phyloP scores from a whole-genome alignment of 352 stramenopile genomes.

The Phytophthora ohioensis region DNA sequence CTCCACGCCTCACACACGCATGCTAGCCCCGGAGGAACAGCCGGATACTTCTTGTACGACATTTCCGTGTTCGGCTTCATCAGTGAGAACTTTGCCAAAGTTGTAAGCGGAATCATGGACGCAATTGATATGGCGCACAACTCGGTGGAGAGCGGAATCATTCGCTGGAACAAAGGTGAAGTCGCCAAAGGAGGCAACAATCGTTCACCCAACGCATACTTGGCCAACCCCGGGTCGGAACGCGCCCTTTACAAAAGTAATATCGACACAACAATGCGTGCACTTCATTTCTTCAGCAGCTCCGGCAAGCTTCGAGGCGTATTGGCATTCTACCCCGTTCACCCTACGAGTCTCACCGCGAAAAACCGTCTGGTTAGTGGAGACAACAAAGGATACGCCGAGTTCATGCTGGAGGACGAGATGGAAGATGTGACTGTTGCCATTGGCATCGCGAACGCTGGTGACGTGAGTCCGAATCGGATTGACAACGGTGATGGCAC shows the following conservation, averaged over 20 bases:
- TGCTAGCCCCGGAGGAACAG: conserved; percentile 70
- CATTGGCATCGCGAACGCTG: conserved; percentile 59
- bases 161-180: conserved; percentile 50
- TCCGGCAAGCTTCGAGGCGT: conserved; percentile 53
- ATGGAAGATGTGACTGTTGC: conserved; percentile 38
- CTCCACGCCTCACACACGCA: conserved; percentile 90
- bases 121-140: conserved; percentile 70
- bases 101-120: conserved; percentile 70
- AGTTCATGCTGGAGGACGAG: conserved; percentile 54
- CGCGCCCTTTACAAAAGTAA: conserved; percentile 61
- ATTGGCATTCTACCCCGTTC: conserved; percentile 80
- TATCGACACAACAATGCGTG: conserved; percentile 76
- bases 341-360: conserved; percentile 81
- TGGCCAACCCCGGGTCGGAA: conserved; percentile 72
- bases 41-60: conserved; percentile 82
- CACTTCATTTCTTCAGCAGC: conserved; percentile 59
- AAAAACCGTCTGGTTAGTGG: conserved; percentile 80
- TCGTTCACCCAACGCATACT: conserved; percentile 71
- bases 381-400: conserved; percentile 82
- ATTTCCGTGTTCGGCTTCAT: conserved; percentile 56
- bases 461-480: conserved; percentile 55
- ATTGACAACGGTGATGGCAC: conserved; percentile 60
- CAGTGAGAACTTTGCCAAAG: conserved; percentile 69
- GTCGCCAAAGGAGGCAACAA: conserved; percentile 66
- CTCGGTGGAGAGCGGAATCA: conserved; percentile 53